Conservation (phyloP, 148 eudicot species). For the Beta vulgaris region DNA sequence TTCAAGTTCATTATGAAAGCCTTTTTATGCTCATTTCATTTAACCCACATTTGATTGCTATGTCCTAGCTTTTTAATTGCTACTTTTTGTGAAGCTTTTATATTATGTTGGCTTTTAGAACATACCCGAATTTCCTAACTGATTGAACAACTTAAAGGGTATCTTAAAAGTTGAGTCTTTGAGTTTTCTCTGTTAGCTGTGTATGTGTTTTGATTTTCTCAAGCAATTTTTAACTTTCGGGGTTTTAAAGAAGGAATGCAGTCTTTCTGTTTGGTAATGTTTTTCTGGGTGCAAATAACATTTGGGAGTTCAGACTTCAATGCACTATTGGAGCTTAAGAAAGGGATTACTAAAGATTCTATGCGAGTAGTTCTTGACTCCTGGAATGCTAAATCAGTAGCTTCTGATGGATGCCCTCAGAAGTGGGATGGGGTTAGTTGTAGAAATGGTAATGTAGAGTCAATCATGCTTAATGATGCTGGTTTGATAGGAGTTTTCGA, state of each 20-base stretch:
- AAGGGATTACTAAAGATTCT: constrained; percentile 44
- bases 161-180: neutral
- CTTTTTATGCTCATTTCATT: constrained; percentile 12
- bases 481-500: constrained; percentile 51
- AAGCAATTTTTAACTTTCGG: no score
- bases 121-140: constrained; percentile 10
- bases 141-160: constrained; percentile 1
- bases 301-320: constrained; percentile 43
- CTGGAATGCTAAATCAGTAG: constrained; percentile 55
- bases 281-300: constrained; percentile 38
- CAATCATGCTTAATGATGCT: constrained; percentile 42
- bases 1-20: neutral
- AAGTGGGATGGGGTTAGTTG: constrained; percentile 63
- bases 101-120: neutral
- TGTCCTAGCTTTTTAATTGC: neutral
- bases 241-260: constrained; percentile 40
- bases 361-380: constrained; percentile 40
- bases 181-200: no score
- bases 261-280: constrained; percentile 36
- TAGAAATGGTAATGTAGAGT: constrained; percentile 45
- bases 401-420: constrained; percentile 59
- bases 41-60: neutral
- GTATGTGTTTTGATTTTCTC: no score
- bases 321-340: constrained; percentile 56
- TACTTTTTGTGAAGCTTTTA: neutral